Base-by-base conservation (phyloP, 148 eudicot species). In the Vaccinium vitisidaea region DNA sequence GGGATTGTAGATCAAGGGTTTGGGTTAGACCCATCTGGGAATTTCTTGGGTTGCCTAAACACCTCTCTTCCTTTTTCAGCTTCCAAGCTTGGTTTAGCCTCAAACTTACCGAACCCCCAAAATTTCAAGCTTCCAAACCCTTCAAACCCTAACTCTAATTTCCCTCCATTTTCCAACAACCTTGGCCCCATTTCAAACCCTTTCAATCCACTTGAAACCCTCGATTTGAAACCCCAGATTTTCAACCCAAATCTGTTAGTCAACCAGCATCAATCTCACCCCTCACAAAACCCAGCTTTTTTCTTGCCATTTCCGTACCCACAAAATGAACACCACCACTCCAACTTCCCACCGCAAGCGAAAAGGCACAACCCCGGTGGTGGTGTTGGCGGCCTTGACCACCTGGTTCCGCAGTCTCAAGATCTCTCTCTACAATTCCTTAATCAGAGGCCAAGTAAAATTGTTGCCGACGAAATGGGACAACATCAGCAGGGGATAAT, bases 311-410 rank as follows among this genome's bases (percentile, higher is more conserved):
- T 85, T 11, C 75, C 90, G 71, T 86, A 83, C 67, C 79, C 86
- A 5, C 88, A 84, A 46, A 90, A 89, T 8, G 89, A 92, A 4
- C 89, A 88, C 13, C 89, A 86, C 23, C 89, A 86, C 23, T 83
- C 84, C 80, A 25, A 87, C 21, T 74, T 86, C 48, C 92, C 90
- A 25, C 97, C 95, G 0, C 94, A 88, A 58, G 58, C 90, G 4
- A 96, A 94, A 74, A 77, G 97, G 77, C 95, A 91, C 86, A 92
- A 94, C 86, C 86, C 97, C 0, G 97, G 98, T 1, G 88, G 86
- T 1, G 88, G 86, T 54, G 36, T 32, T 32, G 97, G 99, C 1
- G 87, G 86, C 69, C 55, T 39, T 79, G 30, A 89, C 83, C 87
- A 89, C 83, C 87, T 80, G 82, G 18, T 83, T 84, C 75, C 85